phyloP scores from a whole-genome alignment of 2,329 filamentous ascomycete species.

The Periglandula ipomoeae region DNA sequence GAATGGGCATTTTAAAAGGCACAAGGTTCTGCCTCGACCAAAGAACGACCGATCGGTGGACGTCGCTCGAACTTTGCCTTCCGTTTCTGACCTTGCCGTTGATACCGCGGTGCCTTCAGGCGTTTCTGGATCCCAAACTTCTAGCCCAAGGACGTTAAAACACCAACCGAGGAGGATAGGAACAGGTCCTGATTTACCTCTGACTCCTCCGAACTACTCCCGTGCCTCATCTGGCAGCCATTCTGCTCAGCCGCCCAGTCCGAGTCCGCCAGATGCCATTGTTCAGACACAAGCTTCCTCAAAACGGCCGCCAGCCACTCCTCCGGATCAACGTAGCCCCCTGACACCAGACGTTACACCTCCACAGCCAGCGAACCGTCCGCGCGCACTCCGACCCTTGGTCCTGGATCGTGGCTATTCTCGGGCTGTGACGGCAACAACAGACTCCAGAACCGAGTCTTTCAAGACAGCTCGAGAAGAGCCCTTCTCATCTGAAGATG shows the following conservation, averaged over 20 bases:
- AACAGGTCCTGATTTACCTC: slow-evolving; percentile 43
- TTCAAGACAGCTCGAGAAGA: slow-evolving; percentile 64
- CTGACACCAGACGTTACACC: slow-evolving; percentile 71
- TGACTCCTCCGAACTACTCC: slow-evolving; percentile 55
- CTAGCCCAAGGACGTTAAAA: slow-evolving; percentile 30
- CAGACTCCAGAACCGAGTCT: slow-evolving; percentile 57
- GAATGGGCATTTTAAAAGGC: slow-evolving; percentile 35
- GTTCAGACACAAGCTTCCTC: slow-evolving; percentile 29
- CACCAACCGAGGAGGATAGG: slow-evolving; percentile 33
- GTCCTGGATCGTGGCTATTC: slow-evolving; percentile 40
- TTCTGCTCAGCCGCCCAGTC: slow-evolving; percentile 33
- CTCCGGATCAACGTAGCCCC: slow-evolving; percentile 56
- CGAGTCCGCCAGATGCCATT: slow-evolving; percentile 28
- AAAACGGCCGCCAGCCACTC: slow-evolving; percentile 43
- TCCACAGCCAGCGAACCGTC: slow-evolving; percentile 41
- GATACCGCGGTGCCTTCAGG: slow-evolving; percentile 14
- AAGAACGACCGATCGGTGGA: slow-evolving; percentile 17
- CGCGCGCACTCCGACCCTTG: slow-evolving; percentile 36
- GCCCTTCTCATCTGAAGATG: slow-evolving; percentile 53
- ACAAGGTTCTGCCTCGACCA: slow-evolving; percentile 34
- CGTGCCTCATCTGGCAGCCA: slow-evolving; percentile 46
- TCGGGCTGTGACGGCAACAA: slow-evolving; percentile 45
- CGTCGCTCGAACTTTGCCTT: slow-evolving; percentile 15
- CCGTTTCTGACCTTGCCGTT: slow-evolving; percentile 16
- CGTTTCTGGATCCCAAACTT: slow-evolving; percentile 9